Conservation (phyloP, 768 basidiomycete genomes). For the Tulasnella sp. region DNA sequence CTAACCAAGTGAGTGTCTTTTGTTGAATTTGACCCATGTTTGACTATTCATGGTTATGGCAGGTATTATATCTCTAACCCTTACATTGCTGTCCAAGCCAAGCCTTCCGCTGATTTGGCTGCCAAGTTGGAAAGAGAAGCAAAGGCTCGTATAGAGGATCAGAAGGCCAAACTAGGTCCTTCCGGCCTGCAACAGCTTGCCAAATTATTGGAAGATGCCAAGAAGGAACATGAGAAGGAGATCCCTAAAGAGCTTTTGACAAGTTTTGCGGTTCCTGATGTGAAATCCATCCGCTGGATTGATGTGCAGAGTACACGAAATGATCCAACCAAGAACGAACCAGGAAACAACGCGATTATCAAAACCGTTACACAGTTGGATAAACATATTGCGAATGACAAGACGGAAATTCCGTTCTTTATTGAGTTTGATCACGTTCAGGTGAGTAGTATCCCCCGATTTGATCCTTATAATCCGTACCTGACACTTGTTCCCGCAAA, state of each 20-base stretch:
- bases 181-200: constrained; percentile 67
- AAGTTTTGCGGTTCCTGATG: constrained; percentile 80
- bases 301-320: constrained; percentile 58
- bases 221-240: constrained; percentile 68
- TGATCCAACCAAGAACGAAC: constrained; percentile 29
- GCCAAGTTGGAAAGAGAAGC: constrained; percentile 71
- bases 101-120: constrained; percentile 74
- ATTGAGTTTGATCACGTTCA: constrained; percentile 90
- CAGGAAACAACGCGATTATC: no score
- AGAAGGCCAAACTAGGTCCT: constrained; percentile 57
- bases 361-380: constrained; percentile 36
- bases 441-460: constrained; percentile 33
- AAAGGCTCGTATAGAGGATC: constrained; percentile 57
- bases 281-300: constrained; percentile 87
- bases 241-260: constrained; percentile 74
- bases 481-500: constrained; percentile 15
- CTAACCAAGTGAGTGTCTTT: constrained; percentile 47
- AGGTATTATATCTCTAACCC: constrained; percentile 72
- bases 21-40: neutral
- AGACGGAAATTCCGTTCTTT: constrained; percentile 63
- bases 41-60: no score
- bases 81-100: constrained; percentile 66
- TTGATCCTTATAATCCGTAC: neutral
- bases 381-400: constrained; percentile 55
- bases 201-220: constrained; percentile 61